These are phyloP conservation scores for Pichia sp. DNA, from an alignment of 1,139 yeast species.

Conservation along the genomic window DNA sequence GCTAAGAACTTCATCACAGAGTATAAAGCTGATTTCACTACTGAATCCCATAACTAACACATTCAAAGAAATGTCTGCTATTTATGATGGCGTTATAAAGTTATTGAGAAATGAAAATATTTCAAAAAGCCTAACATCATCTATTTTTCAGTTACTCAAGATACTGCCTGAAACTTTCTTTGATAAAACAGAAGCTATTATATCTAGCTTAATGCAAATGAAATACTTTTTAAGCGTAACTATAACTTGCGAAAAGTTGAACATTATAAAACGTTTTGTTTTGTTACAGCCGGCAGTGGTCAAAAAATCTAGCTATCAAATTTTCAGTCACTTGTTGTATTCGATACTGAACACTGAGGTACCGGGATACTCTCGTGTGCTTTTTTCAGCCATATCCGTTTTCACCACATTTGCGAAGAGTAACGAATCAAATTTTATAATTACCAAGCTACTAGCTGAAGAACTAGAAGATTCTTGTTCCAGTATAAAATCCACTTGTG, in stretches of 20 bases:
- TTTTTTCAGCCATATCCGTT: conserved; percentile 21
- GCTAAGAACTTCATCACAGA: conserved; percentile 28
- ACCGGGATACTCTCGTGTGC: conserved; percentile 25
- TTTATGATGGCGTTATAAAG: conserved; percentile 13
- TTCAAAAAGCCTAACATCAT: conserved; percentile 33
- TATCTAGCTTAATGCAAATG: conserved; percentile 36
- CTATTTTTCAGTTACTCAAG: conserved; percentile 32
- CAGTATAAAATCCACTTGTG: conserved; percentile 6
- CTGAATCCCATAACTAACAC: conserved; percentile 19
- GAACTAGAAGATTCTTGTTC: conserved; percentile 14
- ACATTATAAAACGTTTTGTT: conserved; percentile 42
- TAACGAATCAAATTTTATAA: conserved; percentile 16
- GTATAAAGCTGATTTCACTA: conserved; percentile 25
- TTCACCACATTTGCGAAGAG: conserved; percentile 21
- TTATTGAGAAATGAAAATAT: conserved; percentile 25
- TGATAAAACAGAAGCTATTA: conserved; percentile 26
- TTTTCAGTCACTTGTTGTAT: conserved; percentile 46
- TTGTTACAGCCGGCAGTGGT: conserved; percentile 42
- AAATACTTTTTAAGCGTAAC: conserved; percentile 47
- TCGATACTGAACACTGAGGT: conserved; percentile 37
- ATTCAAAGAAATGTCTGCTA: neutral
- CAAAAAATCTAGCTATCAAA: conserved; percentile 44
- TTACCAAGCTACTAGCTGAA: conserved; percentile 18
- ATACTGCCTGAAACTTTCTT: conserved; percentile 29
- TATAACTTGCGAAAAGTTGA: conserved; percentile 45